A percentile compares a stretch with the other conserved stretches of the same genome.
Conservation (phyloP, 2,329 filamentous ascomycete genomes). For the Aureobasidium leucospermi region DNA sequence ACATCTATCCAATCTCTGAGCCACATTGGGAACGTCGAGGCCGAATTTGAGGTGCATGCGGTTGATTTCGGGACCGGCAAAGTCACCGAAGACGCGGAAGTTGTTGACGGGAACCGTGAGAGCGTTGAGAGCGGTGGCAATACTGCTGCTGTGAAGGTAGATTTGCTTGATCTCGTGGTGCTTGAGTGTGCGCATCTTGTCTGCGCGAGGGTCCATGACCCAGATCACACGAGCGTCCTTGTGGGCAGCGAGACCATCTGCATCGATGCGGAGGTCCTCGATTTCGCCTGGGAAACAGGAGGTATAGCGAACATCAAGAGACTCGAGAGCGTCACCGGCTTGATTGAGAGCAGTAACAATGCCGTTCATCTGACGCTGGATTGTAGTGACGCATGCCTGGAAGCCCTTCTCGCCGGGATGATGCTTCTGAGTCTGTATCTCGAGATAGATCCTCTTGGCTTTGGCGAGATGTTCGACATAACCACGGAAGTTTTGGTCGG, state of each 20-base stretch:
- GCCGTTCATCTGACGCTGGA: neutral
- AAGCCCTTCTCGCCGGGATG: neutral
- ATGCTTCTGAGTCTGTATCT: neutral
- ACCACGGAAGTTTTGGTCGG: neutral
- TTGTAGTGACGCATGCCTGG: neutral
- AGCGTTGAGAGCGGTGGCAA: neutral
- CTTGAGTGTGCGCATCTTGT: neutral
- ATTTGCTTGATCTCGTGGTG: neutral
- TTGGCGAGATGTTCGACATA: neutral
- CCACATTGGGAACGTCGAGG: neutral
- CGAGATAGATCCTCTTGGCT: neutral
- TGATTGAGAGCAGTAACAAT: neutral
- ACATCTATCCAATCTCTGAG: neutral
- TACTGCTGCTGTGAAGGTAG: neutral
- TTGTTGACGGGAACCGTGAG: neutral
- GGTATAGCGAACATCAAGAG: neutral
- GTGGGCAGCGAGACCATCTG: neutral
- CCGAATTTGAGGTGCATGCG: neutral
- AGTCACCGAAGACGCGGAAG: neutral
- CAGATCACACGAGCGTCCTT: neutral
- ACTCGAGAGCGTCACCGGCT: neutral
- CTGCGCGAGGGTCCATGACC: neutral
- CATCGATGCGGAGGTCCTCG: neutral
- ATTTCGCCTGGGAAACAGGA: neutral
- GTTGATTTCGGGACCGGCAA: neutral